Conservation (phyloP, 2,329 filamentous ascomycete species). For the Aureobasidium namibiae region DNA sequence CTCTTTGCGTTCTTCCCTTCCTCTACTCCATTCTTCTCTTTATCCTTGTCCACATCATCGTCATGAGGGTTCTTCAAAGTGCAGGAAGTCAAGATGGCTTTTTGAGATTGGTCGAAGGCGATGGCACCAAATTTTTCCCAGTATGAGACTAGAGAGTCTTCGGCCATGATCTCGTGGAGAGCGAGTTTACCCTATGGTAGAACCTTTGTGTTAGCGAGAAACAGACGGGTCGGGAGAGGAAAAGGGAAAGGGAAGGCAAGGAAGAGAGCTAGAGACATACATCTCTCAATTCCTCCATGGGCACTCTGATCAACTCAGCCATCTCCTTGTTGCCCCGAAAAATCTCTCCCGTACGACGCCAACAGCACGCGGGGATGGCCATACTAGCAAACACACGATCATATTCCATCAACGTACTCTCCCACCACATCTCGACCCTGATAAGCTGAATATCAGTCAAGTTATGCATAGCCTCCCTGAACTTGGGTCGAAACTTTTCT, state of each 20-base stretch:
- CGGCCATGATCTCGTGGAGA: constrained; percentile 89
- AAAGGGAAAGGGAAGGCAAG: background rate
- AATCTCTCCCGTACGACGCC: constrained; percentile 93
- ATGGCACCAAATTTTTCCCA: constrained; percentile 99
- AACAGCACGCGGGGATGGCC: constrained; percentile 96
- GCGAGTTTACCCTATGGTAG: constrained; percentile 72
- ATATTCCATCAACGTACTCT: constrained; percentile 92
- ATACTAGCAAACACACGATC: constrained; percentile 98
- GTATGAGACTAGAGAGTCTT: constrained; percentile 90
- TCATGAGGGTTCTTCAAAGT: constrained; percentile 71
- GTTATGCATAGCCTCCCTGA: constrained; percentile 85
- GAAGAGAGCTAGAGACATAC: constrained; percentile 43
- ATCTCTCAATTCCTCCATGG: constrained; percentile 82
- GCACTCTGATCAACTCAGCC: constrained; percentile 90
- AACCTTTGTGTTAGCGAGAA: too few species aligned
- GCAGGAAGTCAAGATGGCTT: constrained; percentile 90
- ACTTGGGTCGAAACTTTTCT: constrained; percentile 89
- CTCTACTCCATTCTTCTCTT: too few species aligned
- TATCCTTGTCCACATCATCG: background rate
- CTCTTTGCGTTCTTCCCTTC: constrained; percentile 49
- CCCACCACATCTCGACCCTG: constrained; percentile 98
- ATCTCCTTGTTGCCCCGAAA: constrained; percentile 98
- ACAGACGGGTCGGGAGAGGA: too few species aligned
- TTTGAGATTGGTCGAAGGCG: constrained; percentile 87
- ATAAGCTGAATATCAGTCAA: constrained; percentile 92